Percentiles rank a stretch among this genome's conserved stretches.
Conservation (phyloP, 768 basidiomycete species). For the Tulasnella sp. region DNA sequence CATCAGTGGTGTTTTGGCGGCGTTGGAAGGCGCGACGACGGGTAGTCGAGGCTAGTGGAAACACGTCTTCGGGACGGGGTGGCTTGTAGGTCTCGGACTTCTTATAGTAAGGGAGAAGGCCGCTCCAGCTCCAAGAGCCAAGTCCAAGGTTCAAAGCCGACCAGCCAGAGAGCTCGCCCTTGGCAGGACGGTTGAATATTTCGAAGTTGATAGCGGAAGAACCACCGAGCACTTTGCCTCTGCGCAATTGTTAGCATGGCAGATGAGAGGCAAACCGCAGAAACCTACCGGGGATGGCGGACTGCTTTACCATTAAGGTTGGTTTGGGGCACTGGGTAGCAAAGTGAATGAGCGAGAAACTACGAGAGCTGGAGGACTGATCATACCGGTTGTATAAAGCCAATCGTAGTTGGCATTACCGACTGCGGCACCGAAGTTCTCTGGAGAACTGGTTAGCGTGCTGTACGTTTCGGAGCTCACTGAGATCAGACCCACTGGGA, state of each 20-base stretch:
- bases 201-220: conserved; percentile 23
- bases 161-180: not conserved
- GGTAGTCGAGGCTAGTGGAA: not conserved
- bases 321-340: not conserved
- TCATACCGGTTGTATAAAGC: not conserved
- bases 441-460: not conserved
- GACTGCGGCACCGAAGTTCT: not conserved
- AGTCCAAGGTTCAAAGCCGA: not conserved
- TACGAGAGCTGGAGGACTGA: not conserved
- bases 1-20: not conserved
- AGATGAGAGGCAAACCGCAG: not conserved
- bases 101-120: not conserved
- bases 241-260: conserved; percentile 20
- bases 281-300: not conserved
- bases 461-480: not conserved
- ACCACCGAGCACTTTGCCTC: conserved; percentile 13
- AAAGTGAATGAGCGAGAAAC: not conserved
- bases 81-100: conserved; percentile 19
- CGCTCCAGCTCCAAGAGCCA: conserved; percentile 9
- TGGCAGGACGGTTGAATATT: not conserved
- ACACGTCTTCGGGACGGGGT: conserved; percentile 26
- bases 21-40: not conserved
- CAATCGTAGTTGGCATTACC: conserved; percentile 6
- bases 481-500: not conserved
- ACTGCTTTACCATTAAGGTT: not conserved